Conservation (phyloP, 768 basidiomycete species). For the Piloderma croceum region DNA sequence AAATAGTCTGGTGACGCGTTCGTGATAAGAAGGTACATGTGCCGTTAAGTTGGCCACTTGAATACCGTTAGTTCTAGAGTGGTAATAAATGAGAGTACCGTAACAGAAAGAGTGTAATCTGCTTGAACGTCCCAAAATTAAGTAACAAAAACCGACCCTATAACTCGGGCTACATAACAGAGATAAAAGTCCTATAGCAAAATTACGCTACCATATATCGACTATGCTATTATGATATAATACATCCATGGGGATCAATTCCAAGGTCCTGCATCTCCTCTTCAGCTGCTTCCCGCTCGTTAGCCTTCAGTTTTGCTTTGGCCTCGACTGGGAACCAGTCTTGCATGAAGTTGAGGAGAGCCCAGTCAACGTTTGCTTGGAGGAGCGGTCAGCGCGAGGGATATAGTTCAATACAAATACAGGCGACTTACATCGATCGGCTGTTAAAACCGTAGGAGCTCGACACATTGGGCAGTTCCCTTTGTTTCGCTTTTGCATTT, state of each 20-base stretch:
- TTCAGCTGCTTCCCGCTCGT: conserved; percentile 65
- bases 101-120: no score
- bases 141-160: no score
- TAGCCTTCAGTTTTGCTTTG: conserved; percentile 63
- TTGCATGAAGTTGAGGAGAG: conserved; percentile 77
- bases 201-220: no score
- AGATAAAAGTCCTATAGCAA: no score
- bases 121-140: no score
- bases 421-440: conserved; percentile 60
- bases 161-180: no score
- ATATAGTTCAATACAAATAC: background rate
- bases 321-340: conserved; percentile 90
- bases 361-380: conserved; percentile 74
- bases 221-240: conserved; percentile 44
- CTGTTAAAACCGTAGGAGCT: conserved; percentile 66
- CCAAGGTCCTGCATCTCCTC: conserved; percentile 70
- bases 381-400: background rate
- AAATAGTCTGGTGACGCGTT: no score
- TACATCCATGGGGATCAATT: conserved; percentile 41
- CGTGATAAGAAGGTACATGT: no score
- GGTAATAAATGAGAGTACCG: no score
- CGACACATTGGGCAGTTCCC: conserved; percentile 83
- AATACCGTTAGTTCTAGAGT: no score
- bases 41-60: no score
- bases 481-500: conserved; percentile 82